Conservation (phyloP, 2,329 filamentous ascomycete species). For the Stagonosporopsis rhizophila region DNA sequence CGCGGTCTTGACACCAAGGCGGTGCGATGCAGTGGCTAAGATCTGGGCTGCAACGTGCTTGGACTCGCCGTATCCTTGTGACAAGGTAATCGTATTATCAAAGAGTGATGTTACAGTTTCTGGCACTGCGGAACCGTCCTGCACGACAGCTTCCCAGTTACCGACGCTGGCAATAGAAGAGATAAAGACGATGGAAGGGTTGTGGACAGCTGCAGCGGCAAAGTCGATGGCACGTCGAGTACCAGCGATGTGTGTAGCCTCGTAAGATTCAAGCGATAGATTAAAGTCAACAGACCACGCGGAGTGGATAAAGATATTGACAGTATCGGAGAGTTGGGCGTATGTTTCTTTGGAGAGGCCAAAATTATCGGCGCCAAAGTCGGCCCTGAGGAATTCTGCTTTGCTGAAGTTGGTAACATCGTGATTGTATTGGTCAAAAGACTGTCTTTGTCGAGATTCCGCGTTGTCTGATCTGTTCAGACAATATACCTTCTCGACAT, state of each 20-base stretch:
- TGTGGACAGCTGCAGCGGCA: not conserved
- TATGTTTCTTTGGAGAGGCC: conserved; percentile 45
- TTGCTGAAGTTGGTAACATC: conserved; percentile 5
- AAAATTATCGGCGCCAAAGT: conserved; percentile 36
- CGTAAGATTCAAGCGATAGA: conserved; percentile 26
- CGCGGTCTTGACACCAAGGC: conserved; percentile 29
- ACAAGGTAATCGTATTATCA: conserved; percentile 38
- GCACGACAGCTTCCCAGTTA: conserved; percentile 8
- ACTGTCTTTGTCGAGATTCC: conserved; percentile 15
- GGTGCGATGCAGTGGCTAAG: conserved; percentile 37
- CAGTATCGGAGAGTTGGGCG: conserved; percentile 17
- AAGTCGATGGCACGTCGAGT: conserved; percentile 20
- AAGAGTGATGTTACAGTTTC: conserved; percentile 33
- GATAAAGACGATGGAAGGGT: conserved; percentile 47
- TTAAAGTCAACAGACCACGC: conserved; percentile 65
- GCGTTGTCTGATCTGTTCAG: conserved; percentile 30
- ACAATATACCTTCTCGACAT: conserved; percentile 29
- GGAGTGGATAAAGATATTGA: conserved; percentile 58
- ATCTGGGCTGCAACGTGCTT: conserved; percentile 48
- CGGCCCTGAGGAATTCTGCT: conserved; percentile 19
- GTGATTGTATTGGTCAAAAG: conserved; percentile 6
- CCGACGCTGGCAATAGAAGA: conserved; percentile 48
- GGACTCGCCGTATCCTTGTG: conserved; percentile 49
- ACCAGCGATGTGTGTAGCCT: conserved; percentile 21
- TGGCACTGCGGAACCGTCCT: conserved; percentile 9